phyloP scores from a whole-genome alignment of 768 basidiomycete genomes.

The Erythrobasidium yunnanense region DNA sequence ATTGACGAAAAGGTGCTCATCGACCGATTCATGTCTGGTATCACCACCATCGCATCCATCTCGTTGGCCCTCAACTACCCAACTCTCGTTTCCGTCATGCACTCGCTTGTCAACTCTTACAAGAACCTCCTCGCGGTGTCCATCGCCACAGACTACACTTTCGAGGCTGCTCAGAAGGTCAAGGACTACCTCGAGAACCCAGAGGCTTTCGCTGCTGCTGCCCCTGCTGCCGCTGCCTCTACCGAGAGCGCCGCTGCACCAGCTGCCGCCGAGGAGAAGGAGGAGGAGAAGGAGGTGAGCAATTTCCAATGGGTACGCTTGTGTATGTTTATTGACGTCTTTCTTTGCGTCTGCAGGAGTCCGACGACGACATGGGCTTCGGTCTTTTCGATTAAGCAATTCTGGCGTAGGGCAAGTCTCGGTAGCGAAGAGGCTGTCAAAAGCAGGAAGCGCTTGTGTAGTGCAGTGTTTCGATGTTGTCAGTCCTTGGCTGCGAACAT shows the following conservation, averaged over 20 bases:
- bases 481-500: too few species aligned
- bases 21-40: slow-evolving; percentile 78
- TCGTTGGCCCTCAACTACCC: slow-evolving; percentile 94
- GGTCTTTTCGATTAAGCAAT: slow-evolving; percentile 80
- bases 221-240: slow-evolving; percentile 52
- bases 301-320: too few species aligned
- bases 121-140: slow-evolving; percentile 92
- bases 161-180: slow-evolving; percentile 88
- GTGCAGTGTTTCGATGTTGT: too few species aligned
- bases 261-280: slow-evolving; percentile 49
- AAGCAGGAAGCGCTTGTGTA: too few species aligned
- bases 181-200: slow-evolving; percentile 97
- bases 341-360: too few species aligned
- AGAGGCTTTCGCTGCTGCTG: slow-evolving; percentile 84
- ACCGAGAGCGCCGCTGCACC: slow-evolving; percentile 53
- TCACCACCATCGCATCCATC: slow-evolving; percentile 91
- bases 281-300: slow-evolving; percentile 56
- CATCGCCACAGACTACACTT: slow-evolving; percentile 82
- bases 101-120: slow-evolving; percentile 97
- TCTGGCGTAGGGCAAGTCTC: too few species aligned
- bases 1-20: slow-evolving; percentile 82
- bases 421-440: too few species aligned
- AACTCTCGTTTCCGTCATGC: slow-evolving; percentile 81
- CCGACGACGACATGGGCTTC: slow-evolving; percentile 98
- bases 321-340: too few species aligned